Evolutionary conservation across 257 asterid genomes (phyloP), one percentile per base, ranked within the genome.

Genomic region (Misopates orontium): DNA sequence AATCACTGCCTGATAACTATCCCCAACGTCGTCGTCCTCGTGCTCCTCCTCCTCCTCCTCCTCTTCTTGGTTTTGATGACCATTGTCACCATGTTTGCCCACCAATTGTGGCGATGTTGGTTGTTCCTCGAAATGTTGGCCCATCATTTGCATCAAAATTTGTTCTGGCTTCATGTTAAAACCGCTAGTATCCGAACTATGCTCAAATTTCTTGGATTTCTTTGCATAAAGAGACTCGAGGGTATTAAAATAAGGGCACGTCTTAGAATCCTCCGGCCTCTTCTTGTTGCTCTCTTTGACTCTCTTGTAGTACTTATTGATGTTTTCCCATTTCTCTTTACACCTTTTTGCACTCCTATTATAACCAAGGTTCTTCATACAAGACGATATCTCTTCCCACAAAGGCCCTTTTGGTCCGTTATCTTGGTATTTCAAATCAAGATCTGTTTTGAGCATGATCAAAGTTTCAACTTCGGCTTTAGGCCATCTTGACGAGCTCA

Each of bases 301-400:
- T 72, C 92, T 79, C 74, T 76, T 86, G 78, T 81, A 89, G 64
- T 89, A 89, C 79, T 89, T 89, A 63, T 89, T 89, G 64, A 89
- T 89, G 44, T 89, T 89, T 78, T 89, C 96, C 96, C 96, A 89
- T 75, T 89, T 89, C 48, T 89, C 96, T 71, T 86, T 89, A 45
- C 96, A 89, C 79, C 95, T 83, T 83, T 86, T 89, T 12, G 92
- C 85, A 70, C 51, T 86, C 66, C 90, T 79, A 54, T 81, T 75
- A 21, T 79, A 86, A 44, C 96, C 96, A 67, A 79, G 69, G 75
- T 80, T 79, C 79, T 79, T 83, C 96, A 89, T 89, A 39, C 79
- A 79, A 24, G 79, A 25, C 0, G 96, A 89, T 17, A 89, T 79
- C 62, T 81, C 90, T 73, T 86, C 95, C 96, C 96, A 89, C 32